These are phyloP conservation scores for Hygrocybe coccinea DNA, from an alignment of 768 basidiomycete species.

Conservation along the genomic window DNA sequence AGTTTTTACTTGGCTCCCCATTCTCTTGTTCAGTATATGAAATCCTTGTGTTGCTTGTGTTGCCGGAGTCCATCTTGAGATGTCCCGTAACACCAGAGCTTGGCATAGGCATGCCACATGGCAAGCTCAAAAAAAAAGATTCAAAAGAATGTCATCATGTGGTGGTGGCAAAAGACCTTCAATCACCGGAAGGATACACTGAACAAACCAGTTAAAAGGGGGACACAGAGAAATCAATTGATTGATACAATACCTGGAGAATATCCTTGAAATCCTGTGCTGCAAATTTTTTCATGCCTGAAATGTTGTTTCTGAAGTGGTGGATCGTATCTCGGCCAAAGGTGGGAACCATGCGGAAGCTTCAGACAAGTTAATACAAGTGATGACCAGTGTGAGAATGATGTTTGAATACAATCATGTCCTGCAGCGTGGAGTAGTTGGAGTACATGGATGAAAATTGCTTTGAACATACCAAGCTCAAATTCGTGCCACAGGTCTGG, in stretches of 20 bases:
- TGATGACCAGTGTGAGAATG: not conserved
- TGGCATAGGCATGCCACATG: conserved; percentile 37
- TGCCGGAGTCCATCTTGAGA: no score
- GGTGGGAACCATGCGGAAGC: conserved; percentile 25
- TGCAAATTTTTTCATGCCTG: conserved; percentile 33
- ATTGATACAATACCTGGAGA: conserved; percentile 24
- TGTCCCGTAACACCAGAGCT: no score
- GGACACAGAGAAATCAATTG: conserved; percentile 3
- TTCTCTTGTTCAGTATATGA: no score
- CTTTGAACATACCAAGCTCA: conserved; percentile 33
- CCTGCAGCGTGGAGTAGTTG: conserved; percentile 20
- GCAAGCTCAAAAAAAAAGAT: conserved; percentile 31
- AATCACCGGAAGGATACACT: conserved; percentile 36
- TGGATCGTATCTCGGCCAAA: conserved; percentile 34
- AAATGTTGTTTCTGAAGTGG: conserved; percentile 30
- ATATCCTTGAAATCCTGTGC: conserved; percentile 37
- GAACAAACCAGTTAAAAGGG: conserved; percentile 18
- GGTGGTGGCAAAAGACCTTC: conserved; percentile 31
- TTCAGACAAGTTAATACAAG: not conserved
- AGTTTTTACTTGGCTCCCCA: no score
- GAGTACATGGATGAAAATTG: conserved; percentile 26
- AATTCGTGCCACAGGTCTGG: conserved; percentile 32
- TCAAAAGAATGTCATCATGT: conserved; percentile 24
- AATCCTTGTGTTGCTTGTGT: no score
- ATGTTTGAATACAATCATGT: conserved; percentile 7